phyloP scores from a whole-genome alignment of 176 grass and related monocot genomes.

The Carex myosuroides region DNA sequence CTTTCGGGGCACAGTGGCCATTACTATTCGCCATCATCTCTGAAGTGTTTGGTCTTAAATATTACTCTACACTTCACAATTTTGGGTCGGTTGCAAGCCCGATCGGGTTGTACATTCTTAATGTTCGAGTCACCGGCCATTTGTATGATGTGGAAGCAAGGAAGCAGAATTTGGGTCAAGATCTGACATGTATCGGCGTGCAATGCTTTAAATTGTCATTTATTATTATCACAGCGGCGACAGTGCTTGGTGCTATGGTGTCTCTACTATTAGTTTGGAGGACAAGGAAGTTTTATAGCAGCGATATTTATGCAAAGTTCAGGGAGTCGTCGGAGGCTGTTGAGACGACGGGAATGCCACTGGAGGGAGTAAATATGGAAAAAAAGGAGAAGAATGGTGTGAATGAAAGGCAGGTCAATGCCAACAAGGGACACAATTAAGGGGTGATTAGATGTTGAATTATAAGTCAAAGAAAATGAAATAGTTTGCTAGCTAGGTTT shows the following conservation, averaged over 20 bases:
- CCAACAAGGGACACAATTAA: neutral
- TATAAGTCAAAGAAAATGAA: neutral
- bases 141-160: conserved; percentile 49
- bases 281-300: conserved; percentile 55
- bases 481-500: neutral
- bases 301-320: conserved; percentile 69
- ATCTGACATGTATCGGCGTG: conserved; percentile 39
- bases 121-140: conserved; percentile 45
- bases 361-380: conserved; percentile 6
- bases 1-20: conserved; percentile 89
- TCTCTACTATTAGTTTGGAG: conserved; percentile 66
- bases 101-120: conserved; percentile 57
- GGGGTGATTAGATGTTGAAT: neutral
- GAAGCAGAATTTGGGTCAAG: conserved; percentile 16
- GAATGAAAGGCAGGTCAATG: conserved; percentile 4
- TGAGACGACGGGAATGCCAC: neutral
- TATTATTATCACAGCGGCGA: conserved; percentile 52
- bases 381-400: neutral
- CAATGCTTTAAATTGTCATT: conserved; percentile 53
- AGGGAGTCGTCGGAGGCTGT: conserved; percentile 9
- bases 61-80: conserved; percentile 83
- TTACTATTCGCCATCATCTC: conserved; percentile 89
- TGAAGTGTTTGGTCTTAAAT: conserved; percentile 92
- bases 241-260: conserved; percentile 34
- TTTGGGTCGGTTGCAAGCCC: conserved; percentile 74